Conservation (phyloP, 805 yeast genomes). For the Candida verbasci region DNA sequence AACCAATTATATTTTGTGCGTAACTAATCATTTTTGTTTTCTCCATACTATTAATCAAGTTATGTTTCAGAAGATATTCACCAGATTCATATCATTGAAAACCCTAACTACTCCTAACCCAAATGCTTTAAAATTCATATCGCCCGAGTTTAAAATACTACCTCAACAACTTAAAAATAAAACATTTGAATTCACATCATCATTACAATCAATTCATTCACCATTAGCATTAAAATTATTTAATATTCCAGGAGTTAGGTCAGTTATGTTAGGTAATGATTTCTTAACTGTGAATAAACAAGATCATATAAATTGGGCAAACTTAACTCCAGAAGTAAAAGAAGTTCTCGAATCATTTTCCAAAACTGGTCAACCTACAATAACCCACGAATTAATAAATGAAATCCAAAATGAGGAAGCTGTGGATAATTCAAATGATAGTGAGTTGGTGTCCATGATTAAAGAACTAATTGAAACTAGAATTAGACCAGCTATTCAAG, state of each 20-base stretch:
- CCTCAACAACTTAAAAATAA: conserved; percentile 40
- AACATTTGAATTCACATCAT: conserved; percentile 50
- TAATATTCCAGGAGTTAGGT: conserved; percentile 59
- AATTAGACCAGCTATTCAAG: conserved; percentile 96
- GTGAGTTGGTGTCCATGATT: conserved; percentile 81
- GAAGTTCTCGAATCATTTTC: conserved; percentile 54
- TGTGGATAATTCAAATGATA: conserved; percentile 44
- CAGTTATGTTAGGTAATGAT: conserved; percentile 70
- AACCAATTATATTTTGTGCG: conserved; percentile 6
- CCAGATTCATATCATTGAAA: conserved; percentile 31
- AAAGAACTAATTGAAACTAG: conserved; percentile 90
- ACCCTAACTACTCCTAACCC: conserved; percentile 69
- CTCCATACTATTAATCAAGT: conserved; percentile 1
- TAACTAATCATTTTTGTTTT: conserved; percentile 4
- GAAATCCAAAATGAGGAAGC: conserved; percentile 32
- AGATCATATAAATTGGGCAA: conserved; percentile 57
- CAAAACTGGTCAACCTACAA: conserved; percentile 32
- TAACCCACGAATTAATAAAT: conserved; percentile 30
- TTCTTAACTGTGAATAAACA: conserved; percentile 70
- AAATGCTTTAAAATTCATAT: conserved; percentile 65
- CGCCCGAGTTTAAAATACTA: conserved; percentile 41
- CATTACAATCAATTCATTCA: conserved; percentile 55
- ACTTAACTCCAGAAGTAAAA: conserved; percentile 52
- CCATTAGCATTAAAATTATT: conserved; percentile 62
- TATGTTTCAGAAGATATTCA: background rate